Conservation (phyloP, 352 stramenopile genomes). For the Globisporangium mamillatum region DNA sequence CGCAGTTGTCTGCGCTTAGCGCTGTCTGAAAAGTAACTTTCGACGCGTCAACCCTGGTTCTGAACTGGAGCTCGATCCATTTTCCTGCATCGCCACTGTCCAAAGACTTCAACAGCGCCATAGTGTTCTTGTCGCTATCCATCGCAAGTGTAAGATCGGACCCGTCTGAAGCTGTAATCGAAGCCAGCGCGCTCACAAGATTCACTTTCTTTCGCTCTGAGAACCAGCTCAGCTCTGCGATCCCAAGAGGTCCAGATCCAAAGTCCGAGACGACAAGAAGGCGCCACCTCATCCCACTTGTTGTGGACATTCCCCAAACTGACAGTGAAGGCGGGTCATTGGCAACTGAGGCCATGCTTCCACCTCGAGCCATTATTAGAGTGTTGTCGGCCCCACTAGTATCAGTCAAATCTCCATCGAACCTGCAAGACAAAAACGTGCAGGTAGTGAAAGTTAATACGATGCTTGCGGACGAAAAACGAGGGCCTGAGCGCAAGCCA, state of each 20-base stretch:
- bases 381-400: background rate
- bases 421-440: background rate
- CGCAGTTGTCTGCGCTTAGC: conserved; percentile 18
- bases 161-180: conserved; percentile 19
- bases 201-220: conserved; percentile 21
- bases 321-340: conserved; percentile 3
- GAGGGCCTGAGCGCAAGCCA: background rate
- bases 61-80: conserved; percentile 32
- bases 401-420: conserved; percentile 7
- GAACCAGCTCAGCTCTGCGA: conserved; percentile 33
- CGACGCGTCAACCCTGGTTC: conserved; percentile 22
- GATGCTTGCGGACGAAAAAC: background rate
- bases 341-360: background rate
- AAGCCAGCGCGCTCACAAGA: conserved; percentile 10
- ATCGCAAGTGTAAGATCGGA: conserved; percentile 18
- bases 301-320: background rate
- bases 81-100: conserved; percentile 8
- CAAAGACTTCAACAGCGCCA: conserved; percentile 17
- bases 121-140: conserved; percentile 26
- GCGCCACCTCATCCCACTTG: conserved; percentile 14
- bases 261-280: conserved; percentile 22
- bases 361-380: background rate
- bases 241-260: conserved; percentile 19
- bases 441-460: background rate
- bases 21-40: conserved; percentile 28